A percentile compares a stretch with the other conserved stretches of the same genome.
phyloP scores from a whole-genome alignment of 2,329 filamentous ascomycete genomes.

The Arthroderma sp. region DNA sequence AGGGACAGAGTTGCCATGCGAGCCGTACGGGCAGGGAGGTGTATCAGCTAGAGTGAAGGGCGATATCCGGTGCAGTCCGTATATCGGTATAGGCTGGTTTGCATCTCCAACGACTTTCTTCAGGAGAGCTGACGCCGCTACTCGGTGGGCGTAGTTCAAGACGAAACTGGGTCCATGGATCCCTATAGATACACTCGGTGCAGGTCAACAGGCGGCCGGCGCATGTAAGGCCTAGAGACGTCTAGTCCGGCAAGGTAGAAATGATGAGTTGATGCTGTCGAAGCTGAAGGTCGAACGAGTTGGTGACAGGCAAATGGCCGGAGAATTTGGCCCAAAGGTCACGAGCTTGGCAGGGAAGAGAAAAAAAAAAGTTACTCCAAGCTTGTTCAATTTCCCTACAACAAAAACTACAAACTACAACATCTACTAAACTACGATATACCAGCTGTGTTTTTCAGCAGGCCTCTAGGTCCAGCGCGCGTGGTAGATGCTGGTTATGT shows the following conservation, averaged over 20 bases:
- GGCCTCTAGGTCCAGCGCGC: neutral
- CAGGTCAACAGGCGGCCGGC: conserved; percentile 1
- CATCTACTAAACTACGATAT: too few species aligned
- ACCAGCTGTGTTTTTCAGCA: neutral
- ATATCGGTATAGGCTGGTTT: neutral
- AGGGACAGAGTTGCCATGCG: conserved; percentile 12
- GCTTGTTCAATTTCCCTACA: neutral
- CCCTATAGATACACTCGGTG: neutral
- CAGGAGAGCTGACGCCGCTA: too few species aligned
- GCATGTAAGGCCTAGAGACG: neutral
- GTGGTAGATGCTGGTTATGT: neutral
- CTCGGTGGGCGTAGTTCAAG: too few species aligned
- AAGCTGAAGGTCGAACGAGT: neutral
- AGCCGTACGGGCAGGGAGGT: neutral
- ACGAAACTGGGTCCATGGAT: too few species aligned
- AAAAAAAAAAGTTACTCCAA: neutral
- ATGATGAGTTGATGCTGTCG: neutral
- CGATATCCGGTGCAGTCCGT: neutral
- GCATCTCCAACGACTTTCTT: neutral
- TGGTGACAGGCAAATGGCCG: neutral
- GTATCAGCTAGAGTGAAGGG: neutral
- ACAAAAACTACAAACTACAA: neutral
- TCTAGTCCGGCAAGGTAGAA: neutral
- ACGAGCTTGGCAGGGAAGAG: neutral
- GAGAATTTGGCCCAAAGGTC: neutral